Evolutionary conservation across 2,329 filamentous ascomycete genomes (phyloP).

Genomic region (Monilinia vaccinii-corymbosi): DNA sequence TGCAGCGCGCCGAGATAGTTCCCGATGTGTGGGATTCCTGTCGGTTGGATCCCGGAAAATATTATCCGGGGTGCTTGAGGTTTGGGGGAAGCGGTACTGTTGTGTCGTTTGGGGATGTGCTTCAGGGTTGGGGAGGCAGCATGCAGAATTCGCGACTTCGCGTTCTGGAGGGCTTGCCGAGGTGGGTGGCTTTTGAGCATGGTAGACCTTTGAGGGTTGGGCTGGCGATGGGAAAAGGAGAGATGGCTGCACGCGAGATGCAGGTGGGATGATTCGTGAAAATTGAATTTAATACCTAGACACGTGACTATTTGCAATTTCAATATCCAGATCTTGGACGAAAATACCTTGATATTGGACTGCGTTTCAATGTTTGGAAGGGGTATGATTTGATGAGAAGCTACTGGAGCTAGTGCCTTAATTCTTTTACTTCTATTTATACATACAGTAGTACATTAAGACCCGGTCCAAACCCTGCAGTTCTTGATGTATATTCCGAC

Average conservation of each 20-base stretch:
- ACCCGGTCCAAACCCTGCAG: background rate
- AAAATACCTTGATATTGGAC: background rate
- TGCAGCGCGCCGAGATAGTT: constrained; percentile 89
- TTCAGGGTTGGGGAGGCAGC: background rate
- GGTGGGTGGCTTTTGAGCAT: background rate
- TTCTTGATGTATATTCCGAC: constrained; percentile 2
- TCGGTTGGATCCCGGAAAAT: constrained; percentile 97
- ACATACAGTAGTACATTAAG: constrained; percentile 5
- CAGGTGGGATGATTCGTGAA: background rate
- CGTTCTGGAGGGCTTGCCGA: background rate
- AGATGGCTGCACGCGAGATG: background rate
- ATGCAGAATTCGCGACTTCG: constrained; percentile 6
- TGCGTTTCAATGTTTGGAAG: background rate
- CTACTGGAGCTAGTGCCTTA: background rate
- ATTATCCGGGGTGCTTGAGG: constrained; percentile 38
- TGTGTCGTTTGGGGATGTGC: background rate
- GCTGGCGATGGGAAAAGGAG: background rate
- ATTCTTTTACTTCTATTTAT: constrained; percentile 5
- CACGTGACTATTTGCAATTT: background rate
- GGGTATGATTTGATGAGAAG: background rate
- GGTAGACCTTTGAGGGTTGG: background rate
- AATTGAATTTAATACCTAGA: background rate
- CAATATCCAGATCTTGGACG: background rate
- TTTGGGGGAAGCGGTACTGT: background rate
- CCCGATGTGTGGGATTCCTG: constrained; percentile 84